Conservation (phyloP, 768 basidiomycete genomes). For the Paxillus rubicundulus region DNA sequence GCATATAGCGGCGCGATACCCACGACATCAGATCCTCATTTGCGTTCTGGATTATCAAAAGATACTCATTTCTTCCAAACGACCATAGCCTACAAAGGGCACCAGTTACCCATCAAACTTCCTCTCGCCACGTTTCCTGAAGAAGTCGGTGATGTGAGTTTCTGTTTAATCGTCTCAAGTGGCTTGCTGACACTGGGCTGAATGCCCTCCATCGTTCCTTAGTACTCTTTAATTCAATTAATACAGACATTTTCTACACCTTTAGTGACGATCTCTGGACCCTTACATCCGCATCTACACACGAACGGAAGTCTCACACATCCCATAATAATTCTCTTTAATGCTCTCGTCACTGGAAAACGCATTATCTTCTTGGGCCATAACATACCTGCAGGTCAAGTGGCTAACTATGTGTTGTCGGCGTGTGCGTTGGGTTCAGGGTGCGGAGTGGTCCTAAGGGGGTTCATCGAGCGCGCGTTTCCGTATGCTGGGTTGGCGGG, state of each 20-base stretch:
- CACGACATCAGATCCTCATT: constrained; percentile 45
- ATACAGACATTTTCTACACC: constrained; percentile 76
- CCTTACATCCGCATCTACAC: constrained; percentile 89
- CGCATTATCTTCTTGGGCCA: constrained; percentile 96
- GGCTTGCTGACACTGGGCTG: constrained; percentile 4
- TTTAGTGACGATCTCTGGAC: constrained; percentile 61
- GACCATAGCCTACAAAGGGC: constrained; percentile 76
- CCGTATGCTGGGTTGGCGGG: constrained; percentile 92
- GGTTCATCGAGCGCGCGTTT: constrained; percentile 89
- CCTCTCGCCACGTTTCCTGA: constrained; percentile 87
- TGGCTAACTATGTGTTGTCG: constrained; percentile 88
- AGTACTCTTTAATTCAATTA: constrained; percentile 93
- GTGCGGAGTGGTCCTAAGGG: constrained; percentile 78
- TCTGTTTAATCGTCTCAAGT: constrained; percentile 5
- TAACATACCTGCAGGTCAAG: constrained; percentile 83
- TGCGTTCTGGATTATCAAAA: constrained; percentile 54
- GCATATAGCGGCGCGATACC: constrained; percentile 37
- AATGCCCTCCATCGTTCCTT: constrained; percentile 9
- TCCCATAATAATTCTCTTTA: constrained; percentile 93
- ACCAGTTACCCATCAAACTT: constrained; percentile 85
- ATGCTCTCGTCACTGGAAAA: constrained; percentile 92
- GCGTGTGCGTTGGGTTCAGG: constrained; percentile 94
- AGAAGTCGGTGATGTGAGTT: constrained; percentile 92
- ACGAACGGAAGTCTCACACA: constrained; percentile 89
- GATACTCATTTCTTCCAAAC: constrained; percentile 97